Percentiles rank a stretch among this genome's conserved stretches.
phyloP scores from a whole-genome alignment of 2,329 filamentous ascomycete genomes.

The Ampelomyces quisqualis region DNA sequence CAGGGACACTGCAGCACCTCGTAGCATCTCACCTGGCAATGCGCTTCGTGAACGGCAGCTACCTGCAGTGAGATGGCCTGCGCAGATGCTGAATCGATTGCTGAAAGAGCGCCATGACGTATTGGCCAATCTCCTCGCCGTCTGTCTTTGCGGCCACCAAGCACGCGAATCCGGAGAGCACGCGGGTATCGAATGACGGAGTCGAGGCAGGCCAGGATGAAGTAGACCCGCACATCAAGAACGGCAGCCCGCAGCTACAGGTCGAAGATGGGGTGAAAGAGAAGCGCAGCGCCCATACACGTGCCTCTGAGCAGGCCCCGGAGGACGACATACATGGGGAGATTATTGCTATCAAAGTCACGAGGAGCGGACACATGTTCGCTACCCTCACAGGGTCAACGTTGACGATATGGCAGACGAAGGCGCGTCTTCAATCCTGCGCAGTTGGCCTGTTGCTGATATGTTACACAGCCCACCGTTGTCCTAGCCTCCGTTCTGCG shows the following conservation, averaged over 20 bases:
- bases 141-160: conserved; percentile 78
- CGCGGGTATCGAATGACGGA: conserved; percentile 64
- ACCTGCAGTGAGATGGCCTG: conserved; percentile 37
- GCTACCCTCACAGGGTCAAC: conserved; percentile 82
- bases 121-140: conserved; percentile 86
- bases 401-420: conserved; percentile 95
- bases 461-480: conserved; percentile 69
- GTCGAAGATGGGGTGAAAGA: conserved; percentile 6
- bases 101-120: conserved; percentile 62
- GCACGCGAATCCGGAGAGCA: conserved; percentile 56
- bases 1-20: conserved; percentile 22
- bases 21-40: conserved; percentile 18
- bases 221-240: not conserved
- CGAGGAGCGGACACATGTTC: conserved; percentile 79
- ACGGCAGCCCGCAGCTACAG: conserved; percentile 1
- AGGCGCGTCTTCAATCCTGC: conserved; percentile 57
- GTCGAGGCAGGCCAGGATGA: conserved; percentile 21
- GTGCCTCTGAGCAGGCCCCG: conserved; percentile 13
- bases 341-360: conserved; percentile 74
- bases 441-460: conserved; percentile 23
- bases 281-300: no score
- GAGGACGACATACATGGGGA: conserved; percentile 55
- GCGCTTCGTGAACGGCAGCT: conserved; percentile 22
- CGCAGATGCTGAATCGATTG: conserved; percentile 42
- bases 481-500: conserved; percentile 82